phyloP scores from a whole-genome alignment of 169 alveolate species.

The Cryptosporidium baileyi region DNA sequence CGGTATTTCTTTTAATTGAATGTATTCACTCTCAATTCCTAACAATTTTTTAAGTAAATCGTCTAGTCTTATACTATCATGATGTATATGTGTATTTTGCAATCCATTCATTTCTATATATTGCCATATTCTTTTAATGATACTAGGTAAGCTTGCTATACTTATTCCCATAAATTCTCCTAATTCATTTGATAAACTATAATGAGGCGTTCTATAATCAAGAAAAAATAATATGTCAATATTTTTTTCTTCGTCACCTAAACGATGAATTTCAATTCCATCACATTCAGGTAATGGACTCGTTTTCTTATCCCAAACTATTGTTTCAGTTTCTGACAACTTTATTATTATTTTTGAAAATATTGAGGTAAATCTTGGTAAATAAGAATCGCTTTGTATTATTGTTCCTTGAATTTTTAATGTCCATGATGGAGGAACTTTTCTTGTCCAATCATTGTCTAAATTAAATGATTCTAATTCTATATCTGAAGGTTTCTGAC shows the following conservation, averaged over 20 bases:
- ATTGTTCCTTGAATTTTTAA: constrained; percentile 71
- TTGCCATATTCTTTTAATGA: constrained; percentile 71
- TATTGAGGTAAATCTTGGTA: constrained; percentile 70
- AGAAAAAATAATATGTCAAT: constrained; percentile 63
- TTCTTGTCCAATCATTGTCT: constrained; percentile 66
- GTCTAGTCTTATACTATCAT: constrained; percentile 21
- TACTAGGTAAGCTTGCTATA: constrained; percentile 66
- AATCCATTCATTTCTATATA: constrained; percentile 68
- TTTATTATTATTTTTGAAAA: constrained; percentile 63
- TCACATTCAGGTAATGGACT: constrained; percentile 74
- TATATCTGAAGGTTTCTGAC: constrained; percentile 58
- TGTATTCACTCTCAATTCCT: neutral
- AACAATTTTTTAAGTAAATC: neutral
- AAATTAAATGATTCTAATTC: constrained; percentile 52
- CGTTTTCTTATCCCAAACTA: constrained; percentile 68
- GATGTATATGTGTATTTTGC: constrained; percentile 64
- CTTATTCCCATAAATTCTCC: constrained; percentile 68
- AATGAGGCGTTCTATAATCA: constrained; percentile 71
- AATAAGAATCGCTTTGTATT: constrained; percentile 52
- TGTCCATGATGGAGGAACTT: constrained; percentile 71
- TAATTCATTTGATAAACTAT: constrained; percentile 57
- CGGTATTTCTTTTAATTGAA: constrained; percentile 38
- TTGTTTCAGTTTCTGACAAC: constrained; percentile 70
- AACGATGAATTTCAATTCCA: constrained; percentile 72
- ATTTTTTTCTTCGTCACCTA: constrained; percentile 69